Evolutionary conservation across 139 green algal genomes (phyloP), one percentile per base, ranked within the genome.

Genomic region (Nannochloris sp.): DNA sequence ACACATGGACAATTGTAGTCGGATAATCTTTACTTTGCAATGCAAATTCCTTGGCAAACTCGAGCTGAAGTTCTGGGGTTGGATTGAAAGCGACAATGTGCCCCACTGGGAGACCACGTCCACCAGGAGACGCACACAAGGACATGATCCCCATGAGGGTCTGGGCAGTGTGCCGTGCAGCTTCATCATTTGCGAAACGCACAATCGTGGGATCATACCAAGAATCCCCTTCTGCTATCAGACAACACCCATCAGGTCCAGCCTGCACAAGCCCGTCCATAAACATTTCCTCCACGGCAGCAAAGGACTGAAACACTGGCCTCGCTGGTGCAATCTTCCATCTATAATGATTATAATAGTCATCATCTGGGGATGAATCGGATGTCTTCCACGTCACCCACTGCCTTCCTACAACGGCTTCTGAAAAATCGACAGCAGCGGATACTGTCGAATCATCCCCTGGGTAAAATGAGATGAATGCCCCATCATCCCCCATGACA

Each of bases 401-500:
- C 73, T 97, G 90, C 48, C 71, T 81, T n/a, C 90, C 90, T 24
- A 96, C 85, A 18, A 94, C 65, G 5, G 77, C 43, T 37, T 70
- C 80, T 2, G n/a, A n/a, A 24, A 78, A 72, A 66, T 95, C 82
- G 9, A 95, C 67, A 5, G 88, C 87, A 6, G 73, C 81, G 4
- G 73, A 91, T 2, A 87, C 50, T 21, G 44, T 43, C 10, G 48
- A 27, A 46, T 43, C 51, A 27, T 74, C 60, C 3, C 77, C 79
- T 3, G 90, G 90, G 44, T 85, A 76, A 40, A 93, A 75, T 14
- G 67, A 75, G 23, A 96, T 76, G 62, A 89, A 97, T 0, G 78
- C 61, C n/a, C 46, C 50, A 37, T 90, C 81, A 2, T 75, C 85
- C 14, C 88, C 71, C 1, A 61, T 53, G 25, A 96, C 76, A 5